These are phyloP conservation scores for Barnettozyma vustinii DNA, from an alignment of 805 yeast species.

Conservation along the genomic window DNA sequence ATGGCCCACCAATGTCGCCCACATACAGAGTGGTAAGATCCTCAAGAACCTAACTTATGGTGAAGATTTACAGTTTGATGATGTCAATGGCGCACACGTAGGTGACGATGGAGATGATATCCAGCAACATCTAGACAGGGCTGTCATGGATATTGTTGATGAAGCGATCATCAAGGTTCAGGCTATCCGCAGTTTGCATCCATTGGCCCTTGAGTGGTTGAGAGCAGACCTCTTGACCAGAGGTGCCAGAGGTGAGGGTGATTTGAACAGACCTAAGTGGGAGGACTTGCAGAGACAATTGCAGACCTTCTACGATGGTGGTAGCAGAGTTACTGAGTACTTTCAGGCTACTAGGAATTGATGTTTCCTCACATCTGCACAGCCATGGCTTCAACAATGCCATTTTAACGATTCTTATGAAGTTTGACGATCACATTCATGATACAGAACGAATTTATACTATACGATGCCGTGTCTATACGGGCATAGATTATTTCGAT, in stretches of 20 bases:
- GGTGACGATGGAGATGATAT: slow-evolving; percentile 19
- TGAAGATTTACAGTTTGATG: slow-evolving; percentile 28
- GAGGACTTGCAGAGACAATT: slow-evolving; percentile 43
- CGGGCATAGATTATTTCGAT: background rate
- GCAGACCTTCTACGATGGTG: slow-evolving; percentile 39
- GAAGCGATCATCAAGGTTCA: slow-evolving; percentile 30
- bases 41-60: slow-evolving; percentile 30
- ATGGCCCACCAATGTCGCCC: slow-evolving; percentile 86
- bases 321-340: slow-evolving; percentile 39
- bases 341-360: slow-evolving; percentile 43
- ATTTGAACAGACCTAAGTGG: slow-evolving; percentile 49
- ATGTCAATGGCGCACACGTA: background rate
- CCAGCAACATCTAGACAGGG: slow-evolving; percentile 18
- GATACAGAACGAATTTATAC: background rate
- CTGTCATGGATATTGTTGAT: slow-evolving; percentile 13
- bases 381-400: background rate
- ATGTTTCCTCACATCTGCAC: background rate
- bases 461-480: too few species aligned
- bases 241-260: slow-evolving; percentile 46
- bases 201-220: slow-evolving; percentile 69
- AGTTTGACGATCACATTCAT: background rate
- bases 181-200: slow-evolving; percentile 55
- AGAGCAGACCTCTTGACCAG: slow-evolving; percentile 38
- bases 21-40: slow-evolving; percentile 64
- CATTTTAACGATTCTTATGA: background rate